These are phyloP conservation scores for Arthrobotrys conoides DNA, from an alignment of 2,329 filamentous ascomycete species.

Conservation along the genomic window DNA sequence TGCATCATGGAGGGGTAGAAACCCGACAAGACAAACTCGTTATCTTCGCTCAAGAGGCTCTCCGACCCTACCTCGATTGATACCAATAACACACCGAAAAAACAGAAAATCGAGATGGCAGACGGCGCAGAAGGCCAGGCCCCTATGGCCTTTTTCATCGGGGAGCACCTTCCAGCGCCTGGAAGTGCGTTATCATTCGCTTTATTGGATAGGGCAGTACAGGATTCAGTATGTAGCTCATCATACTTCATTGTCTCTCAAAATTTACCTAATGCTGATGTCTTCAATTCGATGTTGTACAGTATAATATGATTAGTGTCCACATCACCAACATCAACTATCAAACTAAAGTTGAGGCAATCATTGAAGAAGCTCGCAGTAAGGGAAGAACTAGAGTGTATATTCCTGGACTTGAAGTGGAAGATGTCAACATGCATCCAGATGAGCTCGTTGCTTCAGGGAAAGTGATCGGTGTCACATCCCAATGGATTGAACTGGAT, in stretches of 20 bases:
- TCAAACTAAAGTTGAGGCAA: slow-evolving; percentile 76
- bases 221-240: slow-evolving; percentile 29
- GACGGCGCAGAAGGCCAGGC: slow-evolving; percentile 28
- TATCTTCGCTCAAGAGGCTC: background rate
- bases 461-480: slow-evolving; percentile 68
- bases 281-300: slow-evolving; percentile 11
- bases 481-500: slow-evolving; percentile 64
- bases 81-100: background rate
- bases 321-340: slow-evolving; percentile 83
- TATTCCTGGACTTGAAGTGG: slow-evolving; percentile 73
- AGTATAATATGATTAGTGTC: slow-evolving; percentile 85
- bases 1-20: slow-evolving; percentile 47
- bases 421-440: slow-evolving; percentile 66
- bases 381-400: slow-evolving; percentile 69
- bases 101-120: slow-evolving; percentile 35
- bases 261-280: background rate
- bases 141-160: slow-evolving; percentile 44
- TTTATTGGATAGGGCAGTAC: slow-evolving; percentile 29
- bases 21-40: slow-evolving; percentile 6
- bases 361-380: slow-evolving; percentile 66
- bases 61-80: background rate
- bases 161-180: slow-evolving; percentile 59
- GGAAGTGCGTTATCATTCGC: slow-evolving; percentile 34
- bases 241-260: background rate
- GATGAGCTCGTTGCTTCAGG: slow-evolving; percentile 66